Evolutionary conservation across 1,139 yeast genomes (phyloP), one percentile per base, ranked within the genome.

Genomic region (Martiniozyma asiatica): DNA sequence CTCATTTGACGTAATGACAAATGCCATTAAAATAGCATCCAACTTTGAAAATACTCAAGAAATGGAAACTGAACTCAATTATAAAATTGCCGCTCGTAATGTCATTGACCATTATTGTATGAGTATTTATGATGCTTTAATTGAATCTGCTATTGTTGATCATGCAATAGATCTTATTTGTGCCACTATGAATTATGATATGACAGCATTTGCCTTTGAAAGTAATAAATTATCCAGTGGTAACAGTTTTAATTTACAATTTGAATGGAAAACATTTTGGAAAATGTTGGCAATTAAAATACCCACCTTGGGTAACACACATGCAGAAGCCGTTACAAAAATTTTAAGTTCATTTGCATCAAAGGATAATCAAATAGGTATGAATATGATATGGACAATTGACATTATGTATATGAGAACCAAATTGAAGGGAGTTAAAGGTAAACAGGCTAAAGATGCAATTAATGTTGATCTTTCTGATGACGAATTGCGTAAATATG

Each of bases 191-290:
- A 50, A 58, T 24, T 75, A 68, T 47, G 92, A 79, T 47, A 55
- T 75, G 13, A 47, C 65, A 10, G 53, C 65, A n/a, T 53, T 76
- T 32, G 67, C 77, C 3, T 72, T 71, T 37, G 64, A 66, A 36
- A 64, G 77, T 13, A 52, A 54, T 22, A 53, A 60, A 18, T 50
- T 76, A 12, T 59, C 63, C 20, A 48, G 48, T 2, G 52, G 54
- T 8, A 56, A 58, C 27, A 47, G 68, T 0, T 15, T 18, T 9
- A 25, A 21, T 4, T 25, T 25, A 5, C 29, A 25, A 7, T 30
- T 23, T 20, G 29, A 30, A 11, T 25, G 32, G 29, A 21, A 16
- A 6, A 30, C 32, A 7, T 11, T 30, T 9, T 30, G 32, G 32
- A 26, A 19, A 5, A 19, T 30, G 9, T 21, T 30, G 10, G 25